Evolutionary conservation across 1,284 basidiomycete genomes (phyloP).

Genomic region (Papiliotrema flavescens): DNA sequence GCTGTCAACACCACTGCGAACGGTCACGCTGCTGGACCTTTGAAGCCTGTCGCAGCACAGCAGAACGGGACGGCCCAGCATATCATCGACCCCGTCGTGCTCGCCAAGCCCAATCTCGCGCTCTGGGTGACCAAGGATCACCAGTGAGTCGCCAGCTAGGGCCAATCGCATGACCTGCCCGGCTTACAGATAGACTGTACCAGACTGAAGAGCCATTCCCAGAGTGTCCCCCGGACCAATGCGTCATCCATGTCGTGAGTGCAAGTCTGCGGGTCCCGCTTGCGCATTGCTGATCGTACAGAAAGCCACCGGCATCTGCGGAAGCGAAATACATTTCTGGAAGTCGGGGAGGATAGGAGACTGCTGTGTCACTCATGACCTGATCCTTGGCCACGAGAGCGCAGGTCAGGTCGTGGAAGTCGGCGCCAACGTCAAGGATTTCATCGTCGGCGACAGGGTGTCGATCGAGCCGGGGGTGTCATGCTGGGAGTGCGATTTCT

Average conservation of each 20-base stretch:
- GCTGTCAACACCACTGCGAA: neutral
- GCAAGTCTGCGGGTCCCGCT: neutral
- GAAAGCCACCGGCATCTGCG: constrained; percentile 28
- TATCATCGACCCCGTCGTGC: constrained; percentile 10
- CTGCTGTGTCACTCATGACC: constrained; percentile 29
- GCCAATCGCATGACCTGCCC: neutral
- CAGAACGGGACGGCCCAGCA: constrained; percentile 1
- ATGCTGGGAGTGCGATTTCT: constrained; percentile 44
- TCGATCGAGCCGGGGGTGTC: constrained; percentile 50
- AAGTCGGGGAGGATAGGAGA: constrained; percentile 32
- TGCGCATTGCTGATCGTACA: constrained; percentile 1
- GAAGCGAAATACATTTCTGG: constrained; percentile 31
- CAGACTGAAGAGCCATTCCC: constrained; percentile 28
- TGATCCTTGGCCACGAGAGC: constrained; percentile 50
- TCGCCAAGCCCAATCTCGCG: constrained; percentile 26
- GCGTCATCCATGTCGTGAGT: constrained; percentile 27
- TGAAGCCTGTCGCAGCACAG: neutral
- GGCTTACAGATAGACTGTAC: constrained; percentile 18
- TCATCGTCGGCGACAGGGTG: constrained; percentile 48
- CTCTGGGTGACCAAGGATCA: constrained; percentile 34
- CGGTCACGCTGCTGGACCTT: neutral
- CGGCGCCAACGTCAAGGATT: constrained; percentile 40
- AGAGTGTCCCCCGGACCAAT: constrained; percentile 19
- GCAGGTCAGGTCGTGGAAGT: constrained; percentile 47
- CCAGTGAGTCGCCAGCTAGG: constrained; percentile 10